Evolutionary conservation across 805 yeast species (phyloP), one percentile per base, ranked within the genome.

Genomic region (Torulaspora franciscae): DNA sequence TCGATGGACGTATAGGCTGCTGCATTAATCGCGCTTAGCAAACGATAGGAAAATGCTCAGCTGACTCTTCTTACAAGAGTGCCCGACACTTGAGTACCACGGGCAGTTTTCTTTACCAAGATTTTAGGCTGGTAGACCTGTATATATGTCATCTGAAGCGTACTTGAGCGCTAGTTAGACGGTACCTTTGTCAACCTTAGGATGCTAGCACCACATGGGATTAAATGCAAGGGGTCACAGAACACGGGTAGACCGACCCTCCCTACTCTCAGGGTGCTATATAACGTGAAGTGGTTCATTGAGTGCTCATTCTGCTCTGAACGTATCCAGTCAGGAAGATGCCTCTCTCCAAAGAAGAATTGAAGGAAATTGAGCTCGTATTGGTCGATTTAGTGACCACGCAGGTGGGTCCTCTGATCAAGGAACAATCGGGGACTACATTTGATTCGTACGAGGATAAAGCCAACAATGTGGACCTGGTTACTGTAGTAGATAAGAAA

Each of bases 391-490:
- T 62, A 22, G 52, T 59, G 4, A 46, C 42, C 17, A 49, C 43
- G 7, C 56, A 61, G 42, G 54, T 61, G 19, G 65, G 65, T 1
- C 65, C 64, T 4, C 43, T 62, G 11, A 42, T 62, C 34, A 61
- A 58, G 41, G 40, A 37, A 1, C 48, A 54, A 15, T 32, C 65
- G 1, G 65, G 64, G 9, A 57, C 59, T 8, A 49, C 51, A 8
- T 56, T 57, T 32, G 67, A 64, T 61, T 64, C 56, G 2, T 78
- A 72, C 50, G 81, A 74, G 53, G 80, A 78, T 56, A 79, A 79
- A 64, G 73, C 74, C 48, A 79, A 79, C 53, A 70, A 79, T 3
- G 83, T 79, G 4, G 85, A 80, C 57, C 63, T 80, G 19, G 85
- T 80, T 8, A 80, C 85, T 3, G 79, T 74, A 42, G 73, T 77